Conservation (phyloP, 257 asterid species). For the Nicotiana tomentosiformis region DNA sequence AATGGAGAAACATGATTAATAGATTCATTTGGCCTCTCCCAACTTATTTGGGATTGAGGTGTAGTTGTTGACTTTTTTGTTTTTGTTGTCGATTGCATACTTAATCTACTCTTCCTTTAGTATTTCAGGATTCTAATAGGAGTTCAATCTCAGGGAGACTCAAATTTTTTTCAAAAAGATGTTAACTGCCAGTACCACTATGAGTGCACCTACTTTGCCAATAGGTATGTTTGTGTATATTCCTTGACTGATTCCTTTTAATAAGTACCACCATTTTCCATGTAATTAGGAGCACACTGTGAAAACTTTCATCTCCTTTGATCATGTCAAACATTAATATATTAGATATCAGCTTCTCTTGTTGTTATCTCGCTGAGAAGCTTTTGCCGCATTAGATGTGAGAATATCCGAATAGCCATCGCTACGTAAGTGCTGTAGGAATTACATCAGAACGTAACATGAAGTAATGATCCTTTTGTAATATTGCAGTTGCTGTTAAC, state of each 20-base stretch:
- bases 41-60: no score
- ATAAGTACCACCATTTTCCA: background rate
- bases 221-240: constrained; percentile 21
- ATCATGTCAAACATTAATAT: background rate
- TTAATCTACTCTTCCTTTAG: background rate
- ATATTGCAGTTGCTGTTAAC: background rate
- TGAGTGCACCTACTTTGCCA: constrained; percentile 22
- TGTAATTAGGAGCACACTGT: background rate
- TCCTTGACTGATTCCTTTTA: background rate
- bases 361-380: background rate
- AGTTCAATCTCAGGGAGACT: background rate
- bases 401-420: background rate
- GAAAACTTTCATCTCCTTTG: background rate
- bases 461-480: background rate
- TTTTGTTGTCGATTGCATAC: background rate
- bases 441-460: background rate
- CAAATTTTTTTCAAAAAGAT: constrained; percentile 15
- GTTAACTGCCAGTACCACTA: constrained; percentile 28
- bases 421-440: background rate
- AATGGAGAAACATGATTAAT: no score
- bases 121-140: background rate
- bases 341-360: background rate
- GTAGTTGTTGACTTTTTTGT: no score
- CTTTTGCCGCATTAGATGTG: background rate
- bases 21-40: no score